Evolutionary conservation across 2,329 filamentous ascomycete species (phyloP).

Genomic region (Annulohypoxylon truncatum): DNA sequence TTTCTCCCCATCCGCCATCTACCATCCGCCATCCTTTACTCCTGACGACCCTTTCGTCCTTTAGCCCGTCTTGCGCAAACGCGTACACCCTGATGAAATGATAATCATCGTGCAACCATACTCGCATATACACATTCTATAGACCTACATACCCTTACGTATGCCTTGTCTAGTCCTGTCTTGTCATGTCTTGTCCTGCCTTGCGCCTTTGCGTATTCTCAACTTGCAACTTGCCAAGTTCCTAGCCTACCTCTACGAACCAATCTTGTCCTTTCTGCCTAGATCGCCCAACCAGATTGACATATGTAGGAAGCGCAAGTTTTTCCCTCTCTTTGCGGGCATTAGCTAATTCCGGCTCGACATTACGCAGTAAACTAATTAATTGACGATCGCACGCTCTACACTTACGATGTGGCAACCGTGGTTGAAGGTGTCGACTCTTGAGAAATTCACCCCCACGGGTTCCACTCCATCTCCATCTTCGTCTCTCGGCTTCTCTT

Average conservation of each 20-base stretch:
- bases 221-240: constrained; percentile 24
- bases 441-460: constrained; percentile 40
- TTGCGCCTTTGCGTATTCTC: constrained; percentile 17
- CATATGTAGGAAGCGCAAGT: constrained; percentile 12
- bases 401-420: constrained; percentile 41
- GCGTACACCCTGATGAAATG: constrained; percentile 32
- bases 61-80: constrained; percentile 16
- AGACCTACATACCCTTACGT: constrained; percentile 32
- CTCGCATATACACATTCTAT: constrained; percentile 31
- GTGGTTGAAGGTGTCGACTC: constrained; percentile 36
- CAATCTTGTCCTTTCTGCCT: constrained; percentile 21
- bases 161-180: constrained; percentile 25
- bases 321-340: constrained; percentile 7
- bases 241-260: constrained; percentile 23
- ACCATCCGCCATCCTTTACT: constrained; percentile 1
- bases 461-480: constrained; percentile 42
- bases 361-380: constrained; percentile 31
- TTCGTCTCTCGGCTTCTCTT: constrained; percentile 32
- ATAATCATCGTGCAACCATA: constrained; percentile 34
- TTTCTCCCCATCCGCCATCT: neutral
- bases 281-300: constrained; percentile 25
- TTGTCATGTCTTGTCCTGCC: constrained; percentile 9
- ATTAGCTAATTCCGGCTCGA: constrained; percentile 33
- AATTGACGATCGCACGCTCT: constrained; percentile 39
- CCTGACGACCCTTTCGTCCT: constrained; percentile 23